phyloP scores from a whole-genome alignment of 2,329 filamentous ascomycete species.

The Graphilbum sp. region DNA sequence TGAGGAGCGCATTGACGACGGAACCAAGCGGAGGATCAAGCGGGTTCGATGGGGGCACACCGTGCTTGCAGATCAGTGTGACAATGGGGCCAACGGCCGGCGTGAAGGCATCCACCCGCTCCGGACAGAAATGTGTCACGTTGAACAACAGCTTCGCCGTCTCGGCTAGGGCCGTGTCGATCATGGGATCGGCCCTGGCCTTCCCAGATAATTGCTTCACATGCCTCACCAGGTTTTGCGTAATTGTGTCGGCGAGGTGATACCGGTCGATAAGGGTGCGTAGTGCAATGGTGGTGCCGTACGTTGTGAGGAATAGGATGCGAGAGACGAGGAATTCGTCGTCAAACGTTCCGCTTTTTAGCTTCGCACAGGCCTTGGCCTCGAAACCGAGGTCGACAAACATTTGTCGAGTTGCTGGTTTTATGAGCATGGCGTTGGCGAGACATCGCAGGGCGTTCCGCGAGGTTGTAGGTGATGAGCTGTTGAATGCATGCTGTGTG shows the following conservation, averaged over 20 bases:
- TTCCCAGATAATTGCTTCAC: slow-evolving; percentile 24
- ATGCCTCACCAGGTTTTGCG: slow-evolving; percentile 55
- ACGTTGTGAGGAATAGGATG: slow-evolving; percentile 66
- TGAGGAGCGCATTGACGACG: slow-evolving; percentile 67
- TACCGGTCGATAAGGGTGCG: slow-evolving; percentile 47
- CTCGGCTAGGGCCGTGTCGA: slow-evolving; percentile 66
- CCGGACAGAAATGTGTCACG: slow-evolving; percentile 56
- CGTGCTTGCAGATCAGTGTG: slow-evolving; percentile 45
- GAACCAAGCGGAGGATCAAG: slow-evolving; percentile 56
- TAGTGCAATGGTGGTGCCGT: slow-evolving; percentile 55
- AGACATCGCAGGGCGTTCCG: slow-evolving; percentile 67
- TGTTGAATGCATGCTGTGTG: slow-evolving; percentile 56
- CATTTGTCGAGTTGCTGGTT: slow-evolving; percentile 49
- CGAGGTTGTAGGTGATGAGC: slow-evolving; percentile 42
- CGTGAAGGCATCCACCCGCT: slow-evolving; percentile 45
- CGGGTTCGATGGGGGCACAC: slow-evolving; percentile 44
- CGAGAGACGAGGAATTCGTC: slow-evolving; percentile 77
- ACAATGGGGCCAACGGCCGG: slow-evolving; percentile 53
- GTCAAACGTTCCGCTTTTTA: slow-evolving; percentile 60
- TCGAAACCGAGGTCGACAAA: slow-evolving; percentile 57
- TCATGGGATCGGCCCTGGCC: slow-evolving; percentile 36
- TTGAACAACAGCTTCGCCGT: slow-evolving; percentile 85
- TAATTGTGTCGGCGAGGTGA: slow-evolving; percentile 50
- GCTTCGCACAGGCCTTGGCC: slow-evolving; percentile 48
- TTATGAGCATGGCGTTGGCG: slow-evolving; percentile 67